These are phyloP conservation scores for Friedmanniomyces simplex DNA, from an alignment of 495 filamentous ascomycete genomes.

Conservation along the genomic window DNA sequence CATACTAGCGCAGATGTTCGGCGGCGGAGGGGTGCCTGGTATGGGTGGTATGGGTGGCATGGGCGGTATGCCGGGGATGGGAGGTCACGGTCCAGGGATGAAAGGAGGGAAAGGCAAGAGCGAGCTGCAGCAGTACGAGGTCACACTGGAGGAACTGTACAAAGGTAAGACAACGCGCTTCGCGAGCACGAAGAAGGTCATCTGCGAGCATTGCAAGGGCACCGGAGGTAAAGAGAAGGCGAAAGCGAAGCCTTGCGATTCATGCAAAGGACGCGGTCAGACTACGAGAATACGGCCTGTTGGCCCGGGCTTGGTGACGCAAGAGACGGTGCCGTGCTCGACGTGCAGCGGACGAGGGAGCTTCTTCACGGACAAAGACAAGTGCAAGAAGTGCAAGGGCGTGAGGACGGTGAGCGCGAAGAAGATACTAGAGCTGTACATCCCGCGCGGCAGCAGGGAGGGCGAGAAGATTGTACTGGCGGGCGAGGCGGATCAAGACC, in stretches of 20 bases:
- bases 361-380: constrained; percentile 85
- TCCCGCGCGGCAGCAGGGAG: constrained; percentile 75
- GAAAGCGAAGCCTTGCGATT: constrained; percentile 72
- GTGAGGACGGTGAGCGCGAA: constrained; percentile 67
- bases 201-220: constrained; percentile 80
- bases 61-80: constrained; percentile 47
- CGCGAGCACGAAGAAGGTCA: constrained; percentile 80
- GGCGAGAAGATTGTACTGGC: constrained; percentile 84
- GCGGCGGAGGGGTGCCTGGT: constrained; percentile 48
- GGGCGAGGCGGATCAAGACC: constrained; percentile 90
- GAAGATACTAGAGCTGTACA: constrained; percentile 93
- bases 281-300: constrained; percentile 64
- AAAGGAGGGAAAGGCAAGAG: constrained; percentile 51
- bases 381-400: constrained; percentile 97
- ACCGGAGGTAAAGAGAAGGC: constrained; percentile 85
- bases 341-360: constrained; percentile 71
- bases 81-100: constrained; percentile 40
- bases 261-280: constrained; percentile 63
- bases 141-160: constrained; percentile 86
- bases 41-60: constrained; percentile 57
- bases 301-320: constrained; percentile 71
- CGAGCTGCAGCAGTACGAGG: constrained; percentile 83
- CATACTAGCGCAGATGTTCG: constrained; percentile 89
- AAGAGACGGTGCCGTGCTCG: constrained; percentile 60
- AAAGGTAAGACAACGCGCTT: constrained; percentile 98